Percentiles rank a stretch among this genome's conserved stretches.
Conservation (phyloP, 805 yeast genomes). For the Wickerhamomyces canadensis region DNA sequence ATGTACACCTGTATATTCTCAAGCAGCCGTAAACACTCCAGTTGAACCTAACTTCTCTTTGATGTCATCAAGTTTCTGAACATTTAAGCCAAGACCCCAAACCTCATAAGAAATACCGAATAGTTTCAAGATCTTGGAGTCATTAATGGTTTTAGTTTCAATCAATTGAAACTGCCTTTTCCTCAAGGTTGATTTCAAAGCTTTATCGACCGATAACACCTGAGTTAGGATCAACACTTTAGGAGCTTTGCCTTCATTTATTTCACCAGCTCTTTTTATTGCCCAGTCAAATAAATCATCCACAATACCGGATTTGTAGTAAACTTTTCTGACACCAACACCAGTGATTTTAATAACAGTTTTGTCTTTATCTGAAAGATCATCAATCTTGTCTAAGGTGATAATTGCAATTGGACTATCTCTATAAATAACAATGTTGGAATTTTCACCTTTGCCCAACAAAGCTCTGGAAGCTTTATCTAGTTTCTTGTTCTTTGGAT, state of each 20-base stretch:
- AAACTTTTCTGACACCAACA: conserved; percentile 63
- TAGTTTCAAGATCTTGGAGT: conserved; percentile 9
- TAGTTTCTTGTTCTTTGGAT: conserved; percentile 15
- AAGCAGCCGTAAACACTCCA: too few relatives aligned
- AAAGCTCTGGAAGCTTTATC: conserved; percentile 21
- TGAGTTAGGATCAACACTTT: conserved; percentile 39
- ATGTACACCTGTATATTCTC: too few relatives aligned
- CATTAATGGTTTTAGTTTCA: conserved; percentile 12
- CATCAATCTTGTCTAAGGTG: conserved; percentile 38
- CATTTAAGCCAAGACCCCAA: conserved; percentile 21
- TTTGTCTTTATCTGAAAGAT: conserved; percentile 33
- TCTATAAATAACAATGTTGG: conserved; percentile 57
- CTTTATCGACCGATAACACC: conserved; percentile 46
- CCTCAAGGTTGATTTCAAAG: conserved; percentile 31
- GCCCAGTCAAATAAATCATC: conserved; percentile 62
- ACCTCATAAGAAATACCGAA: conserved; percentile 18
- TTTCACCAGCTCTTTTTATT: conserved; percentile 37
- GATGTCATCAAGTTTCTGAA: conserved; percentile 14
- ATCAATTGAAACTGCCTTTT: conserved; percentile 39
- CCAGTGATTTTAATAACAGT: conserved; percentile 51
- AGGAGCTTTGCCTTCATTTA: conserved; percentile 28
- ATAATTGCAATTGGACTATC: conserved; percentile 66
- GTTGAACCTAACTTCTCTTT: conserved; percentile 16
- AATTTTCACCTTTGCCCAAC: conserved; percentile 37
- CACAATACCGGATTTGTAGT: conserved; percentile 56